Evolutionary conservation across 2,329 filamentous ascomycete species (phyloP), one percentile per base, ranked within the genome.

Genomic region (Beauveria medogensis): DNA sequence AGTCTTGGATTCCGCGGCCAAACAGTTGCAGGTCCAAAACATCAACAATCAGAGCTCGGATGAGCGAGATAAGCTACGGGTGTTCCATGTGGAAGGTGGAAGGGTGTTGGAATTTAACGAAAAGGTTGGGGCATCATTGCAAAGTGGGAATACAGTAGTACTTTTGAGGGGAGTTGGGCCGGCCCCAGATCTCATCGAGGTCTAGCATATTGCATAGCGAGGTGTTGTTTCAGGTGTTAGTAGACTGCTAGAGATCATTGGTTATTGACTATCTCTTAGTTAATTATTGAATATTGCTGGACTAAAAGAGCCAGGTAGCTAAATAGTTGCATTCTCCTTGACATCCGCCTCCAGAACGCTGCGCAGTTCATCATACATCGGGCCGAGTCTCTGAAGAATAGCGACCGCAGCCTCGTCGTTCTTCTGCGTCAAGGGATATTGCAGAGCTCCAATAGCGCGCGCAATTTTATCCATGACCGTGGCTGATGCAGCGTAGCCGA

Each of bases 11-110:
- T 82, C 87, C 5, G 91, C 91, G 18, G 91, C 91, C 0, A 87
- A 83, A 73, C 82, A 83, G 61, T 72, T 96, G 62, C 90, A 93
- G 75, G 86, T 95, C 9, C 82, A 89, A 69, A 96, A 96, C 66
- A 74, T 93, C 64, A 96, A 96, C 70, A 95, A 95, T 68, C 81
- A 88, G 67, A 87, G 85, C 1, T 83, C 82, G 3, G 82, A 87
- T 14, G 91, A 95, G 76, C 86, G 89, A 71, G 87, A 92, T 62
- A 89, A 89, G 73, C 72, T 99, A 65, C 78, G 94, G 9, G 86
- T 99, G 0, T 99, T 96, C 69, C 92, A 97, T 71, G 90, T 99
- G 0, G 92, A 99, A 71, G 90, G 89, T 0, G 94, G 94, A 0
- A 79, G 91, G 62, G 73, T 99, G 64, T 74, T 99, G 64, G 92